Evolutionary conservation across 2,329 filamentous ascomycete genomes (phyloP), one percentile per base, ranked within the genome.

Genomic region (Apiospora marii): DNA sequence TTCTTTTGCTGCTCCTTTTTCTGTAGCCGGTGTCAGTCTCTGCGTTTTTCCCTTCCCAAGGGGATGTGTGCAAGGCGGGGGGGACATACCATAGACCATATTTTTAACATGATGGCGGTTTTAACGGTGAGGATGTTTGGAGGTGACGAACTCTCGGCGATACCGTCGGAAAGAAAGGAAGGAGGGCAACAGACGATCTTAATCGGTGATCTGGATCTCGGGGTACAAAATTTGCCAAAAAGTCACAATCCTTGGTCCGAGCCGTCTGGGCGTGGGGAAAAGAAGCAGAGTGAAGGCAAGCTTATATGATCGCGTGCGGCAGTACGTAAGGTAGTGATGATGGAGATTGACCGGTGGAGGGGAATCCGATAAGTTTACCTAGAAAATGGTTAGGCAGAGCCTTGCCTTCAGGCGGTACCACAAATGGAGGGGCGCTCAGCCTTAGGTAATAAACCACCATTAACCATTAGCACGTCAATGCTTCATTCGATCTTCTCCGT

Each of bases 1-100:
- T 94, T 95, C 85, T 97, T 94, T 85, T 98, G 94, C 88, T 98
- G 94, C 88, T 98, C 94, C 85, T 98, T 96, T 87, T 97, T 95
- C 92, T 97, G 84, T 80, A 84, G 82, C 41, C 51, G 64, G 77
- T 48, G 80, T 80, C 73, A 73, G 71, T 51, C 27, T 46, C 61
- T 67, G 68, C 64, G 64, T 22, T 19, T n/a, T 41, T 41, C 37
- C 53, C 37, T 37, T 5, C n/a, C 34, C 19, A 1, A 64, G 19
- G 7, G 34, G 58, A 30, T 10, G 10, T 12, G 22, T n/a, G 34
- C 8, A 41, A n/a, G 58, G 14, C 13, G 30, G 67, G 67, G 27
- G 24, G 68, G n/a, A n/a, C 88, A 70, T 87, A 97, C 95, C 96
- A 98, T 98, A 80, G 95, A 97, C 96, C 96, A 98, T 88, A 98